Conservation (phyloP, 257 asterid species). For the Forsythia suspensa region DNA sequence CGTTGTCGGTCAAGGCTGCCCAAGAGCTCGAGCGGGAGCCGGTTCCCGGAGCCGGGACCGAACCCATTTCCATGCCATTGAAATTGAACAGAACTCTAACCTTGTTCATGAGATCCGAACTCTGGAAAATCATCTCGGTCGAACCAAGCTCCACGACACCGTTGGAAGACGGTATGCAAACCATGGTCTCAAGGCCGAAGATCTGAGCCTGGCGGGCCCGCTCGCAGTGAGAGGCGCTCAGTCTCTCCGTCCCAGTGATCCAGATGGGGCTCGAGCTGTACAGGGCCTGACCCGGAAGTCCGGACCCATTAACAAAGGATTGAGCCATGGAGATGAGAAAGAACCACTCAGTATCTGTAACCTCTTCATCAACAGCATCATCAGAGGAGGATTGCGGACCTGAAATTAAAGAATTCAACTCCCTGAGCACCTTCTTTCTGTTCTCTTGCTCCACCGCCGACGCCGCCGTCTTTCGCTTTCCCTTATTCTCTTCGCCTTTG, state of each 20-base stretch:
- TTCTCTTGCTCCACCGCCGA: conserved; percentile 65
- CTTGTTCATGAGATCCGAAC: conserved; percentile 73
- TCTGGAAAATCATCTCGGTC: conserved; percentile 63
- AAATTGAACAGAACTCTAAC: conserved; percentile 67
- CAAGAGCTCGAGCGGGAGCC: conserved; percentile 56
- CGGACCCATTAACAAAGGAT: conserved; percentile 58
- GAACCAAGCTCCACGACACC: conserved; percentile 95
- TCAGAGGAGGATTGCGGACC: conserved; percentile 44
- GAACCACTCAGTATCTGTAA: conserved; percentile 89
- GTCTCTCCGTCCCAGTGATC: conserved; percentile 61
- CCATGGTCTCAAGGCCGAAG: conserved; percentile 73
- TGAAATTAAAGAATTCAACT: conserved; percentile 68
- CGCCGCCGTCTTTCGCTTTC: conserved; percentile 38
- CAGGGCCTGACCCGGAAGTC: conserved; percentile 86
- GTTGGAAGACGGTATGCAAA: conserved; percentile 66
- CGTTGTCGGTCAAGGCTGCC: conserved; percentile 45
- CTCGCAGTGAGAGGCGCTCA: conserved; percentile 54
- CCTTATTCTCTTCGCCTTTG: conserved; percentile 65
- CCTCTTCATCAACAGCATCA: conserved; percentile 77
- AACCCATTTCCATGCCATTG: conserved; percentile 41
- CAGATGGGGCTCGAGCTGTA: conserved; percentile 64
- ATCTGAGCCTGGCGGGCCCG: conserved; percentile 74
- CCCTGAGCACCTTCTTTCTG: conserved; percentile 71
- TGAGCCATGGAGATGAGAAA: conserved; percentile 87
- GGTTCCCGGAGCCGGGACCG: not conserved